A percentile compares a stretch with the other conserved stretches of the same genome.
phyloP scores from a whole-genome alignment of 2,329 filamentous ascomycete species.

The Nothopassalora personata region DNA sequence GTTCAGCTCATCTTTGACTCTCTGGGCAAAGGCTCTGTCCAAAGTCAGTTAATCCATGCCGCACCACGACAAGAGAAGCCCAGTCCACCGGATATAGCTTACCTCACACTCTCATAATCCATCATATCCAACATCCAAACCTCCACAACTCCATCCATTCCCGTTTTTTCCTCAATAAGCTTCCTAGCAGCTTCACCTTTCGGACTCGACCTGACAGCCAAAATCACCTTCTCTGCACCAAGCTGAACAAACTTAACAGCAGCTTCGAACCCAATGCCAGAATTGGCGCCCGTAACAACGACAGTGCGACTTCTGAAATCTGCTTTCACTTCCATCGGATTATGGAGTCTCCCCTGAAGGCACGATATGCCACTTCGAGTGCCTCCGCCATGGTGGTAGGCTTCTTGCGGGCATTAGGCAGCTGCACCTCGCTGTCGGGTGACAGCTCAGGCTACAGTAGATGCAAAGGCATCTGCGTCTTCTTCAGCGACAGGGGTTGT shows the following conservation, averaged over 20 bases:
- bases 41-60: not conserved
- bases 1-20: constrained; percentile 21
- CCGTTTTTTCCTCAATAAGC: constrained; percentile 27
- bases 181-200: constrained; percentile 35
- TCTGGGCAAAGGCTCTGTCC: constrained; percentile 19
- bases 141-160: constrained; percentile 30
- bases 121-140: constrained; percentile 27
- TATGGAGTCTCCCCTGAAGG: not conserved
- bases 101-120: constrained; percentile 20
- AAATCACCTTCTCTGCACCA: constrained; percentile 36
- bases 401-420: not conserved
- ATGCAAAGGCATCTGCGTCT: not conserved
- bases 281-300: constrained; percentile 34
- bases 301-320: constrained; percentile 20
- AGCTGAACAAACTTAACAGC: constrained; percentile 34
- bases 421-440: not conserved
- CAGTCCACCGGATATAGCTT: not conserved
- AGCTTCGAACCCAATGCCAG: constrained; percentile 37
- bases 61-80: not conserved
- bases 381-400: not conserved
- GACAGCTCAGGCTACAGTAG: not conserved
- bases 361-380: not conserved
- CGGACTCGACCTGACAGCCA: constrained; percentile 33
- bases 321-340: not conserved
- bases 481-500: not conserved